Conservation (phyloP, 2,329 filamentous ascomycete species). For the Cercospora janseana region DNA sequence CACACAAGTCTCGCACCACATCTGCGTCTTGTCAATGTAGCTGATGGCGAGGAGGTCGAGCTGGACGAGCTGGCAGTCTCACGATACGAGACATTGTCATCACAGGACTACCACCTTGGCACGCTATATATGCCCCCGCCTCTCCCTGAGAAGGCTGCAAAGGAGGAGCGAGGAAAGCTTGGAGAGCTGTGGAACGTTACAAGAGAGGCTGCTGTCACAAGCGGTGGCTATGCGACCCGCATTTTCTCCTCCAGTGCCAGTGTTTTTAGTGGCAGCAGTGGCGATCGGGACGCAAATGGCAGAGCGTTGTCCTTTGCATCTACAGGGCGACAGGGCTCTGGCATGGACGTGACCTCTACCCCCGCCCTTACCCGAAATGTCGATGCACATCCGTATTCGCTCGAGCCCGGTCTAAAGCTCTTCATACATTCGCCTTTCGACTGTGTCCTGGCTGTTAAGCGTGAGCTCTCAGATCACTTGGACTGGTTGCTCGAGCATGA, state of each 20-base stretch:
- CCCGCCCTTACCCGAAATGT: slow-evolving; percentile 30
- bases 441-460: slow-evolving; percentile 85
- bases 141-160: slow-evolving; percentile 56
- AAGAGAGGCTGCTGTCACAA: slow-evolving; percentile 22
- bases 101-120: slow-evolving; percentile 87
- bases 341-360: slow-evolving; percentile 31
- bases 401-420: slow-evolving; percentile 67
- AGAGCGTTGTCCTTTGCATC: slow-evolving; percentile 33
- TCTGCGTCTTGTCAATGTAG: slow-evolving; percentile 83
- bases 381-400: slow-evolving; percentile 49
- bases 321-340: slow-evolving; percentile 40
- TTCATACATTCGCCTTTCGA: slow-evolving; percentile 97
- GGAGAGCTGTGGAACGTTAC: slow-evolving; percentile 85
- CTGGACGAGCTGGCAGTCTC: slow-evolving; percentile 83
- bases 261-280: slow-evolving; percentile 52
- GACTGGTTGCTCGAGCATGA: slow-evolving; percentile 80
- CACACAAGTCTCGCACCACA: slow-evolving; percentile 83
- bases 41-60: slow-evolving; percentile 77
- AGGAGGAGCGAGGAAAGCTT: slow-evolving; percentile 65
- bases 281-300: slow-evolving; percentile 38
- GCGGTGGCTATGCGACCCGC: slow-evolving; percentile 76
- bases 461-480: slow-evolving; percentile 82
- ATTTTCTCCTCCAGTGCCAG: slow-evolving; percentile 87
- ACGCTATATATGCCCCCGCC: slow-evolving; percentile 75
- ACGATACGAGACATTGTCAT: slow-evolving; percentile 79